Evolutionary conservation across 2,329 filamentous ascomycete genomes (phyloP).

Genomic region (Ophiostoma novo-ulmi): DNA sequence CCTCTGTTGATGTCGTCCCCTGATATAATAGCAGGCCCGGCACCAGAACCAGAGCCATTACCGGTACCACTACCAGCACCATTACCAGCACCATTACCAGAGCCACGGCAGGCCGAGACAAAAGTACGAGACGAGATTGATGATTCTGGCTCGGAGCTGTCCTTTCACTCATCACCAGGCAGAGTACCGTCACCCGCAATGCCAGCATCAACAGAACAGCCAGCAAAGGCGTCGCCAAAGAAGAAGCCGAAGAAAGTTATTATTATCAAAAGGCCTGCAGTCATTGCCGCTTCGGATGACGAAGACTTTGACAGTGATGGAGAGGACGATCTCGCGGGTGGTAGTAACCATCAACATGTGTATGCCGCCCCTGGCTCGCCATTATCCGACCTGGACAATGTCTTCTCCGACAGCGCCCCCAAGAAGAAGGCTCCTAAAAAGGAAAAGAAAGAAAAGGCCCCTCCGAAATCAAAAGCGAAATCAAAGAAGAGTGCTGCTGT

Average conservation of each 20-base stretch:
- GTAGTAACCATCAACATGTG: background rate
- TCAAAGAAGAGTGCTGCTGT: background rate
- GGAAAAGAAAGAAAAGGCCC: background rate
- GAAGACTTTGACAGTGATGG: background rate
- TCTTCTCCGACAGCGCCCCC: background rate
- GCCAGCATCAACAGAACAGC: background rate
- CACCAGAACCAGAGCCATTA: background rate
- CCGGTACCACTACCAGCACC: too few species aligned
- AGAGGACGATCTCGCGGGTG: background rate
- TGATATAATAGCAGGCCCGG: background rate
- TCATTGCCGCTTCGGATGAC: slow-evolving; percentile 18
- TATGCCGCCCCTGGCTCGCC: background rate
- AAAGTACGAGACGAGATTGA: background rate
- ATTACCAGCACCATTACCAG: background rate
- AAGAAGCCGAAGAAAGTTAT: slow-evolving; percentile 30
- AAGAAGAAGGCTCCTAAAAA: background rate
- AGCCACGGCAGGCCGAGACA: background rate
- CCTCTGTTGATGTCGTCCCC: background rate
- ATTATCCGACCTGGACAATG: background rate
- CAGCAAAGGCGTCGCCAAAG: background rate
- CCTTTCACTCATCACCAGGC: background rate
- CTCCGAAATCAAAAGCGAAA: slow-evolving; percentile 29
- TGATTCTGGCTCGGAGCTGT: slow-evolving; percentile 8
- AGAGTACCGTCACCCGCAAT: background rate
- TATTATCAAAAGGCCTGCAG: background rate